Conservation (phyloP, 2,329 filamentous ascomycete species). For the Chrysosporium keratinophilum region DNA sequence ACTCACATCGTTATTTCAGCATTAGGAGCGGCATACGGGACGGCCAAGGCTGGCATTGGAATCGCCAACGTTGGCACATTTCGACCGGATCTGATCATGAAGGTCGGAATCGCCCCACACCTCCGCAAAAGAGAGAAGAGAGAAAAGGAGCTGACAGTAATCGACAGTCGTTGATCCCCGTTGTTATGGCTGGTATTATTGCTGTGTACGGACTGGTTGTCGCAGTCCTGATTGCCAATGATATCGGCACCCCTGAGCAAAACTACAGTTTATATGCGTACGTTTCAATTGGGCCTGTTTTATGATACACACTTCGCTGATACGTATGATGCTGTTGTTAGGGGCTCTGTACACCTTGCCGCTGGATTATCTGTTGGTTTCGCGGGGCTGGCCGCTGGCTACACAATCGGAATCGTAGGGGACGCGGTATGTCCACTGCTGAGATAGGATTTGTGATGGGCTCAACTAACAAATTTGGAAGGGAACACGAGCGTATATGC, state of each 20-base stretch:
- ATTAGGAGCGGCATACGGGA: constrained; percentile 56
- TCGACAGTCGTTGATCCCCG: constrained; percentile 40
- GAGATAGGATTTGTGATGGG: not conserved
- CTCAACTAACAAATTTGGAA: constrained; percentile 25
- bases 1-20: constrained; percentile 33
- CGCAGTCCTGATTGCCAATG: constrained; percentile 86
- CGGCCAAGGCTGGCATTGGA: constrained; percentile 57
- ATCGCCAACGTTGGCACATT: constrained; percentile 58
- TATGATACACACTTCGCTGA: not conserved
- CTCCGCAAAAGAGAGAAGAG: not conserved
- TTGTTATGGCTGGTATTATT: constrained; percentile 96
- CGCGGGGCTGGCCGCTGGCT: constrained; percentile 85
- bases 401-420: constrained; percentile 91
- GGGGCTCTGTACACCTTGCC: constrained; percentile 86
- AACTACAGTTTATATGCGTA: constrained; percentile 78
- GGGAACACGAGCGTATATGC: constrained; percentile 89
- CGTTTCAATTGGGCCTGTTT: constrained; percentile 23
- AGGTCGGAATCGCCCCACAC: constrained; percentile 36
- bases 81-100: constrained; percentile 59
- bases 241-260: constrained; percentile 58
- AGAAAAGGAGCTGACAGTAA: constrained; percentile 17
- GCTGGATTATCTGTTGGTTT: constrained; percentile 85
- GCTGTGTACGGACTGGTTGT: constrained; percentile 97
- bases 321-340: constrained; percentile 31
- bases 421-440: constrained; percentile 54